Evolutionary conservation across 352 stramenopile genomes (phyloP).

Genomic region (Achlya hypogyna): DNA sequence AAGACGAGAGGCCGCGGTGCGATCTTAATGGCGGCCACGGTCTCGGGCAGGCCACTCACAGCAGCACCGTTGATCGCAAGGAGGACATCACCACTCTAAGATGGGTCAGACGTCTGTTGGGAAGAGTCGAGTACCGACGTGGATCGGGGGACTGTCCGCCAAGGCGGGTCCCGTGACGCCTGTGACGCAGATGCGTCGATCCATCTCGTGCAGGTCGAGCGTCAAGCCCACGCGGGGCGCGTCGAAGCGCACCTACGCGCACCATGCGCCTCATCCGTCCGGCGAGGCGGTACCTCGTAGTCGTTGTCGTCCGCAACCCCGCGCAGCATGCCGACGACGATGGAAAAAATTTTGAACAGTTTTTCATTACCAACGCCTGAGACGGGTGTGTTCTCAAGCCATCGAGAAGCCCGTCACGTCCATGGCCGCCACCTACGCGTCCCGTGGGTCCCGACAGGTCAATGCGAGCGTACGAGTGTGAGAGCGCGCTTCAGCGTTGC

Average conservation of each 20-base stretch:
- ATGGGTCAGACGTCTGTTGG: neutral
- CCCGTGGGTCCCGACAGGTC: neutral
- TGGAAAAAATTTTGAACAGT: neutral
- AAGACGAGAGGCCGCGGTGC: constrained; percentile 2
- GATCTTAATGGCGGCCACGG: neutral
- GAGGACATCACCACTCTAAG: constrained; percentile 2
- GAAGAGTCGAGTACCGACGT: neutral
- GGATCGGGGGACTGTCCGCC: neutral
- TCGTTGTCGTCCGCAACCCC: neutral
- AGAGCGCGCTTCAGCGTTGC: neutral
- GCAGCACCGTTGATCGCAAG: neutral
- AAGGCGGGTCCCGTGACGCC: neutral
- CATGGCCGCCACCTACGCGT: neutral
- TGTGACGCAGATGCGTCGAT: neutral
- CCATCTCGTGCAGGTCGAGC: neutral
- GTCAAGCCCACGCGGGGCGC: neutral
- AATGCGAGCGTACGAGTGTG: neutral
- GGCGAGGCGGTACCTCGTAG: neutral
- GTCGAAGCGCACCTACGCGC: constrained; percentile 1
- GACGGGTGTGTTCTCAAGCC: neutral
- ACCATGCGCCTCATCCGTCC: neutral
- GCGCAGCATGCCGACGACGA: neutral
- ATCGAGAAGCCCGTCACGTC: constrained; percentile 15
- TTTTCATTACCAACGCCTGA: neutral
- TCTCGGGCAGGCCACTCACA: neutral